A percentile compares a stretch with the other conserved stretches of the same genome.
Conservation (phyloP, 441 rosid species). For the Pelargonium hybrid region DNA sequence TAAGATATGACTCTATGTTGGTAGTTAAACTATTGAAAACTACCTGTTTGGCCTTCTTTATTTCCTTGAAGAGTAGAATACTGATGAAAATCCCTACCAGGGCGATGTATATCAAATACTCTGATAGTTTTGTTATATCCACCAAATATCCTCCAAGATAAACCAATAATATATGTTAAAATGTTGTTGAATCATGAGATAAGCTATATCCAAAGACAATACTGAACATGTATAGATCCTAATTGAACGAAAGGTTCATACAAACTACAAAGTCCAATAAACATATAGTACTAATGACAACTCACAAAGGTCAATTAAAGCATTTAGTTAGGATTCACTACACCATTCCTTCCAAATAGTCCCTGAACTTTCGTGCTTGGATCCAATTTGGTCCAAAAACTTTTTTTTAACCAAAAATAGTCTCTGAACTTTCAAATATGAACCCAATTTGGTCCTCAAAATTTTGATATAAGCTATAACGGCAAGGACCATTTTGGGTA, state of each 20-base stretch:
- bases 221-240: neutral
- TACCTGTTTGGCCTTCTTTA: slow-evolving; percentile 90
- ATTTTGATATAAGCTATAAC: no score
- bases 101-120: slow-evolving; percentile 84
- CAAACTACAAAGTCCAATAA: neutral
- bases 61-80: slow-evolving; percentile 67
- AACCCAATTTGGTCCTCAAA: no score
- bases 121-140: slow-evolving; percentile 81
- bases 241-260: neutral
- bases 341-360: no score
- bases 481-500: no score
- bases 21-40: slow-evolving; percentile 14
- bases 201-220: neutral
- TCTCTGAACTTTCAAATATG: no score
- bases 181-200: neutral
- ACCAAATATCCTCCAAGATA: slow-evolving; percentile 59
- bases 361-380: no score
- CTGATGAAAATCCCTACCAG: slow-evolving; percentile 76
- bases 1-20: neutral
- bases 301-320: neutral
- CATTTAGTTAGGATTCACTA: no score
- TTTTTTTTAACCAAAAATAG: no score
- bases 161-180: slow-evolving; percentile 13
- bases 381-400: no score
- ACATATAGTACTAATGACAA: neutral